These are phyloP conservation scores for Peribolospora baueri DNA, from an alignment of 768 basidiomycete genomes.

Conservation along the genomic window DNA sequence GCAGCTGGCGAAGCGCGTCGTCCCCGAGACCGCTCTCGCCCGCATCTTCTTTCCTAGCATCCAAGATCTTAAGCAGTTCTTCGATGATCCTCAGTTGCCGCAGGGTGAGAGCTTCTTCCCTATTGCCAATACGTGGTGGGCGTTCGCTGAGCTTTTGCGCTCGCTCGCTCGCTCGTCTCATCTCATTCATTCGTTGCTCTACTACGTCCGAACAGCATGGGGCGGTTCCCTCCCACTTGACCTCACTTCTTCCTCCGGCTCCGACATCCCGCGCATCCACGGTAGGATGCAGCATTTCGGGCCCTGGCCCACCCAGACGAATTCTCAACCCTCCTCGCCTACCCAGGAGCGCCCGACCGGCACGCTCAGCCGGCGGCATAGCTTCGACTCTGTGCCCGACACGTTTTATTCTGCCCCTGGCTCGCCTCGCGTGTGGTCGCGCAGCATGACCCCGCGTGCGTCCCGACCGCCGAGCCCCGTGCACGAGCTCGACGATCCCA, in stretches of 20 bases:
- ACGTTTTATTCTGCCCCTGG: constrained; percentile 5
- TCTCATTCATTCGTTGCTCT: no score
- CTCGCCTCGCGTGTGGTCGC: not conserved
- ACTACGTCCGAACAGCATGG: no score
- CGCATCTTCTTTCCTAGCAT: constrained; percentile 12
- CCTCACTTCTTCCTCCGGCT: no score
- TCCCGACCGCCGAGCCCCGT: no score
- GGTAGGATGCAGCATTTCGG: not conserved
- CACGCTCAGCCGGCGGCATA: not conserved
- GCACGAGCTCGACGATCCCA: no score
- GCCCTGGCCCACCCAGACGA: not conserved
- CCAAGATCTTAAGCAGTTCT: constrained; percentile 11
- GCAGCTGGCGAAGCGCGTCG: constrained; percentile 12
- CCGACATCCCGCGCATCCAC: no score
- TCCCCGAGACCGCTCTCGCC: constrained; percentile 14
- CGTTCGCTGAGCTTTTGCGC: no score
- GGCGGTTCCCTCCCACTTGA: no score
- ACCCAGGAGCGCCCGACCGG: constrained; percentile 7
- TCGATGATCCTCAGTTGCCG: constrained; percentile 11
- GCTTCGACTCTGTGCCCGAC: constrained; percentile 5
- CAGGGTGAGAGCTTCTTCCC: not conserved
- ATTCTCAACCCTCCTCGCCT: not conserved
- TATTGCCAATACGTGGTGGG: no score
- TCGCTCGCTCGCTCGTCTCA: no score
- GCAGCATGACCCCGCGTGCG: no score